Evolutionary conservation across 805 yeast species (phyloP).

Genomic region (Candida arabinofermentans): DNA sequence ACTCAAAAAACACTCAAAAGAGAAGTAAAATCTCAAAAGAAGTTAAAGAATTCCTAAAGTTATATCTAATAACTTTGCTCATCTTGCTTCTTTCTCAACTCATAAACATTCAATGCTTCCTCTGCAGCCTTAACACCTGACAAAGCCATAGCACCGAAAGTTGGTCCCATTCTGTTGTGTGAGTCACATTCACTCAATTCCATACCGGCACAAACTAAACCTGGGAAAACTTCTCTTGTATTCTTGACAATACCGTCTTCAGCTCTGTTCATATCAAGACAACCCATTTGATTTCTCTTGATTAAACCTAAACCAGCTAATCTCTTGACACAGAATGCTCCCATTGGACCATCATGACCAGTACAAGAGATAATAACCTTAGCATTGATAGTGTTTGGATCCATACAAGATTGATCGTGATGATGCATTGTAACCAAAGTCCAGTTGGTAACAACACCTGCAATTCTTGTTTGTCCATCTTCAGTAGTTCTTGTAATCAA

Average conservation of each 20-base stretch:
- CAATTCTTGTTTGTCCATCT: conserved; percentile 58
- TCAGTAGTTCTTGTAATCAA: conserved; percentile 66
- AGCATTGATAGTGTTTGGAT: conserved; percentile 71
- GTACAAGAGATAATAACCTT: conserved; percentile 65
- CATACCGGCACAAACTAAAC: conserved; percentile 69
- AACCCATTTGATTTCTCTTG: conserved; percentile 64
- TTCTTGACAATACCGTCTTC: conserved; percentile 72
- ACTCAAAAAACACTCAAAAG: not conserved
- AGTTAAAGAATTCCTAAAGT: not conserved
- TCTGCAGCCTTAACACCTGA: conserved; percentile 81
- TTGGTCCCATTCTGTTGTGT: conserved; percentile 79
- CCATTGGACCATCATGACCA: conserved; percentile 83
- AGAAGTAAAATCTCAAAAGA: not conserved
- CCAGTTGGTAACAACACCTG: conserved; percentile 85
- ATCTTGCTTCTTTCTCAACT: conserved; percentile 27
- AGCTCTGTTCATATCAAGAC: conserved; percentile 73
- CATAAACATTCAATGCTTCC: conserved; percentile 29
- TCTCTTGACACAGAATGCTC: conserved; percentile 75
- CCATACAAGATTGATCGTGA: conserved; percentile 77
- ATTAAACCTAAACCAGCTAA: conserved; percentile 45
- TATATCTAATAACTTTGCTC: conserved; percentile 12
- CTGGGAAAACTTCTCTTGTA: conserved; percentile 62
- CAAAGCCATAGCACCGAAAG: conserved; percentile 77
- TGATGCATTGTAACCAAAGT: conserved; percentile 73
- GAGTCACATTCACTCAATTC: conserved; percentile 76